Evolutionary conservation across 768 basidiomycete species (phyloP).

Genomic region (Neoboletus subvelutipes): DNA sequence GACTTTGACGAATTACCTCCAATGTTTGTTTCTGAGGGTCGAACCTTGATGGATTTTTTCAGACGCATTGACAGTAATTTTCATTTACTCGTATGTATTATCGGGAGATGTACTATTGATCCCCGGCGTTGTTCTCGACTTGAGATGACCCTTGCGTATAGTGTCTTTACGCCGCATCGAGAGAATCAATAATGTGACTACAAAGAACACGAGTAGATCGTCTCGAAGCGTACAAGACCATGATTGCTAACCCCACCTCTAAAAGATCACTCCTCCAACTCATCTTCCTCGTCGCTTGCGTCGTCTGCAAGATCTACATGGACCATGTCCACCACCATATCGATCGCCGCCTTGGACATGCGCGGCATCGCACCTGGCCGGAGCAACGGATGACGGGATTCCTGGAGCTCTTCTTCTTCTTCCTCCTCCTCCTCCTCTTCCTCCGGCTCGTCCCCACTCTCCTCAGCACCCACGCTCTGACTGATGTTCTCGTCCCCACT

Average conservation of each 20-base stretch:
- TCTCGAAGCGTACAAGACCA: neutral
- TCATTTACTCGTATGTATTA: neutral
- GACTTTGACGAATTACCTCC: neutral
- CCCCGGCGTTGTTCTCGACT: neutral
- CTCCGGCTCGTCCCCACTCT: slow-evolving; percentile 38
- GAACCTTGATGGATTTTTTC: neutral
- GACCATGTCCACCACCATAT: slow-evolving; percentile 66
- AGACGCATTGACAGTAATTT: neutral
- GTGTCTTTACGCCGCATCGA: neutral
- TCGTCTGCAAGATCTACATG: slow-evolving; percentile 48
- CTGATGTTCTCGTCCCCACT: slow-evolving; percentile 34
- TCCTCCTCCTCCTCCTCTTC: no score
- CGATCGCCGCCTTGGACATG: slow-evolving; percentile 64
- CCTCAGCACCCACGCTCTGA: slow-evolving; percentile 34
- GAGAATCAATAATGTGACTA: neutral
- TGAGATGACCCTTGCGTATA: neutral
- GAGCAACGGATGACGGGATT: slow-evolving; percentile 59
- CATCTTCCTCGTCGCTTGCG: slow-evolving; percentile 42
- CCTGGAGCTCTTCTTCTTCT: slow-evolving; percentile 48
- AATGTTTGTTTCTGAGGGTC: neutral
- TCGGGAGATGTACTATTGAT: no score
- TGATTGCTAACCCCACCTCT: neutral
- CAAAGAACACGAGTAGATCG: neutral
- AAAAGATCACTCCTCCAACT: slow-evolving; percentile 45
- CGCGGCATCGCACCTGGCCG: slow-evolving; percentile 65